Percentiles rank a stretch among this genome's conserved stretches.
phyloP scores from a whole-genome alignment of 2,329 filamentous ascomycete genomes.

The Cryphonectria japonica region DNA sequence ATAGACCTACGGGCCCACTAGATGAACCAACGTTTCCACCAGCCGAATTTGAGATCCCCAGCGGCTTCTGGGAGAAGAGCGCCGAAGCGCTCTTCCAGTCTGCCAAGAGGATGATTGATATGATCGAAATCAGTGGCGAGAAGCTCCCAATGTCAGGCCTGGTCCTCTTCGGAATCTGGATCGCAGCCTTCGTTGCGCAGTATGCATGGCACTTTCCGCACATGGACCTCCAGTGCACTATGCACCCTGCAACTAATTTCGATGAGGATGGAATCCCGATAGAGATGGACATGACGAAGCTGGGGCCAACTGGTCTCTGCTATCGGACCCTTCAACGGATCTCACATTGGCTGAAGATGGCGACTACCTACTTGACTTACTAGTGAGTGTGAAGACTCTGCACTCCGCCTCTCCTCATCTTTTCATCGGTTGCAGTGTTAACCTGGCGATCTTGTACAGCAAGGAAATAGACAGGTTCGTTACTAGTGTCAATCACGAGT shows the following conservation, averaged over 20 bases:
- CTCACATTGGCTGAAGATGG: constrained; percentile 58
- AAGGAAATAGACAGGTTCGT: constrained; percentile 59
- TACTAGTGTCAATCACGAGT: constrained; percentile 47
- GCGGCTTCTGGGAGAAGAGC: constrained; percentile 65
- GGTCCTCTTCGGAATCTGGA: constrained; percentile 69
- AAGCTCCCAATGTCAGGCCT: constrained; percentile 70
- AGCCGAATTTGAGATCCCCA: constrained; percentile 46
- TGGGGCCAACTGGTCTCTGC: constrained; percentile 51
- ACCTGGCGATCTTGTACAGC: constrained; percentile 10
- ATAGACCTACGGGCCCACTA: constrained; percentile 56
- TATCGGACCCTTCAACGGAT: constrained; percentile 56
- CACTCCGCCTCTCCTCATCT: not conserved
- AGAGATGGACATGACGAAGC: constrained; percentile 39
- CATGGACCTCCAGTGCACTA: constrained; percentile 65
- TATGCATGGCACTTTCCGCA: constrained; percentile 70
- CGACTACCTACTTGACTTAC: constrained; percentile 57
- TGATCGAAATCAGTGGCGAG: constrained; percentile 65
- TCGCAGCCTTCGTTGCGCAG: constrained; percentile 66
- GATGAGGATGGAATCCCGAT: constrained; percentile 37
- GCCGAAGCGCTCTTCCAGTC: constrained; percentile 66
- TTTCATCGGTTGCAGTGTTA: not conserved
- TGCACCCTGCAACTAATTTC: constrained; percentile 46
- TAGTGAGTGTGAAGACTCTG: constrained; percentile 38
- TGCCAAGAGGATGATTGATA: constrained; percentile 64
- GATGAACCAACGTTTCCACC: constrained; percentile 60